Percentiles rank a stretch among this genome's conserved stretches.
Conservation (phyloP, 129 eudicot genomes). For the Escallonia herrerae region DNA sequence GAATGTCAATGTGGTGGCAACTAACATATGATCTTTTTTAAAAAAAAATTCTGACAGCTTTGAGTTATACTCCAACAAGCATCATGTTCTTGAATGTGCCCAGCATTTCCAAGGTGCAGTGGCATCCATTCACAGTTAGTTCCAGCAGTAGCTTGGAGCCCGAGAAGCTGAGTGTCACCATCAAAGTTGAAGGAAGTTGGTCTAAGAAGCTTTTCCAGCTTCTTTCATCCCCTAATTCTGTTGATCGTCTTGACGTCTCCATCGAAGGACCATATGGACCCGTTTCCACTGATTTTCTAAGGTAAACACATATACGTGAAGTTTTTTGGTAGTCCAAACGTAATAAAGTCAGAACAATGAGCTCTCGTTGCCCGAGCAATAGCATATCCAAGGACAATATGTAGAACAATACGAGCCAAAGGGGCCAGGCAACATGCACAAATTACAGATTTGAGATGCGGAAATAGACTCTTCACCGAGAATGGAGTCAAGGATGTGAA, state of each 20-base stretch:
- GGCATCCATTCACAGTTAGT: conserved; percentile 66
- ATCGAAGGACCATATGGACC: conserved; percentile 76
- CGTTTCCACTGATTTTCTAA: conserved; percentile 38
- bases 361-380: too few relatives aligned
- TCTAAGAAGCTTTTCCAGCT: conserved; percentile 36
- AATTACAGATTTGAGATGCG: too few relatives aligned
- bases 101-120: conserved; percentile 52
- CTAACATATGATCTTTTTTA: background rate
- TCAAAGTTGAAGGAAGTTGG: conserved; percentile 62
- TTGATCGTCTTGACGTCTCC: conserved; percentile 42
- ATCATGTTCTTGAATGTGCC: conserved; percentile 51
- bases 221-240: conserved; percentile 28
- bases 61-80: conserved; percentile 54
- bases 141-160: conserved; percentile 49
- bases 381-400: too few relatives aligned
- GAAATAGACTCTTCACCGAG: too few relatives aligned
- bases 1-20: too few relatives aligned
- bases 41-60: conserved; percentile 17
- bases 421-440: too few relatives aligned
- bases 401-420: too few relatives aligned
- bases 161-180: conserved; percentile 43
- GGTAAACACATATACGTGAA: conserved; percentile 16
- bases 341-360: background rate
- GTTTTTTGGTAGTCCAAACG: background rate
- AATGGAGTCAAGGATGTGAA: too few relatives aligned